These are phyloP conservation scores for Gossypium thurberi DNA, from an alignment of 345 rosid species.

Conservation along the genomic window DNA sequence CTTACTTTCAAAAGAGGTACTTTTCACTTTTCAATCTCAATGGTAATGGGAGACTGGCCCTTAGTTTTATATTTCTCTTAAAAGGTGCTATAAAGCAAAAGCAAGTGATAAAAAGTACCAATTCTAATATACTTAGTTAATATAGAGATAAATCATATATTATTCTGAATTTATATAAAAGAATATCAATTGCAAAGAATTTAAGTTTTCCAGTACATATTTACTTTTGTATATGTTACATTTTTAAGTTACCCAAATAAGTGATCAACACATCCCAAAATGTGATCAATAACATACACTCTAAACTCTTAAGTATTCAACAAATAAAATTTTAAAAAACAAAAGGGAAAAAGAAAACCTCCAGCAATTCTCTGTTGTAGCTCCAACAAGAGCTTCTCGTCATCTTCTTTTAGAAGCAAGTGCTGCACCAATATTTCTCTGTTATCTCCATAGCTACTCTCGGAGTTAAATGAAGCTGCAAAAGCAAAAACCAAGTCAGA, in stretches of 20 bases:
- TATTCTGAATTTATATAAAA: background rate
- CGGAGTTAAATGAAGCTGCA: slow-evolving; percentile 56
- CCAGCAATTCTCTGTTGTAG: slow-evolving; percentile 49
- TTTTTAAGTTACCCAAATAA: background rate
- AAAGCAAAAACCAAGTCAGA: background rate
- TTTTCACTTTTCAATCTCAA: too few relatives aligned
- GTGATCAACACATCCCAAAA: background rate
- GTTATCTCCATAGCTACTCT: slow-evolving; percentile 26
- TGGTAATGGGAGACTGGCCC: too few relatives aligned
- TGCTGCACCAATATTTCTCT: slow-evolving; percentile 81
- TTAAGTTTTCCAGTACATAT: background rate
- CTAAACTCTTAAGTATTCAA: background rate
- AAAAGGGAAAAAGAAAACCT: slow-evolving; percentile 29
- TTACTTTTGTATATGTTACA: too few relatives aligned
- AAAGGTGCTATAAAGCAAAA: background rate
- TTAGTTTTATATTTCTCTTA: too few relatives aligned
- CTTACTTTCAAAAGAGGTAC: too few relatives aligned
- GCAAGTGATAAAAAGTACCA: background rate
- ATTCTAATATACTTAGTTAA: background rate
- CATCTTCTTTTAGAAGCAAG: slow-evolving; percentile 74
- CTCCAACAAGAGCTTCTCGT: slow-evolving; percentile 47
- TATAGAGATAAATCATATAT: background rate
- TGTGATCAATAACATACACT: background rate
- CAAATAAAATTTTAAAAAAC: background rate
- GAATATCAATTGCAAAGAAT: background rate